A percentile compares a stretch with the other conserved stretches of the same genome.
Evolutionary conservation across 2,329 filamentous ascomycete species (phyloP).

Genomic region (Bimuria novae-zelandiae): DNA sequence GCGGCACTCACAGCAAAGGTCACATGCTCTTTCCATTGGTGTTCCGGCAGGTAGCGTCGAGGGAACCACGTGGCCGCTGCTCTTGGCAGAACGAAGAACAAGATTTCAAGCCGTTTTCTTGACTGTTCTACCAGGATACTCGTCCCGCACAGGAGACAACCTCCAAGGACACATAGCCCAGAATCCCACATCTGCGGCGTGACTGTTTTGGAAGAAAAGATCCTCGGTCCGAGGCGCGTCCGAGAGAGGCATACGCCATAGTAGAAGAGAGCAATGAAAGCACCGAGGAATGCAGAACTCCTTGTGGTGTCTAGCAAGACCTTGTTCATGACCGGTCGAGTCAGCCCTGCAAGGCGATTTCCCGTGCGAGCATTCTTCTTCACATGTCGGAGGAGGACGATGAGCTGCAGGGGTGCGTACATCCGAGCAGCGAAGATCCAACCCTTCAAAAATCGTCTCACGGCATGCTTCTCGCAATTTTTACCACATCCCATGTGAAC

Average conservation of each 20-base stretch:
- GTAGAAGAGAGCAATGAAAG: constrained; percentile 80
- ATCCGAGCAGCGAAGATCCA: constrained; percentile 77
- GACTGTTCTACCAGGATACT: constrained; percentile 74
- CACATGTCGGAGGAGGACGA: constrained; percentile 24
- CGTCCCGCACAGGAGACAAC: constrained; percentile 79
- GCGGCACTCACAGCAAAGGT: constrained; percentile 39
- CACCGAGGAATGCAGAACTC: constrained; percentile 76
- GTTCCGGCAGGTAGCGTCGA: constrained; percentile 60
- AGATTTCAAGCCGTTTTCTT: constrained; percentile 71
- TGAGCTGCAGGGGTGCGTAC: constrained; percentile 74
- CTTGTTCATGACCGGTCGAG: constrained; percentile 47
- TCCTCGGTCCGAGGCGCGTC: constrained; percentile 70
- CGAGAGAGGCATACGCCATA: constrained; percentile 81
- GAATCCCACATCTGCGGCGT: constrained; percentile 62
- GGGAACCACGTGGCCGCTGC: constrained; percentile 77
- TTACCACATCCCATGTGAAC: constrained; percentile 79
- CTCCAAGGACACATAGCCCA: constrained; percentile 71
- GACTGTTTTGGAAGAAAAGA: constrained; percentile 62
- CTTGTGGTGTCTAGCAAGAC: constrained; percentile 66
- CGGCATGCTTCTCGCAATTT: constrained; percentile 75
- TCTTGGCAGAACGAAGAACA: constrained; percentile 79
- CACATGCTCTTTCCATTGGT: constrained; percentile 38
- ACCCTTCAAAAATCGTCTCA: constrained; percentile 68
- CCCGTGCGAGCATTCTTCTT: constrained; percentile 19
- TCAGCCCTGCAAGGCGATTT: constrained; percentile 17